Percentiles rank a stretch among this genome's conserved stretches.
Conservation (phyloP, 1,284 basidiomycete species). For the Pseudomicrostroma phylloplanum region DNA sequence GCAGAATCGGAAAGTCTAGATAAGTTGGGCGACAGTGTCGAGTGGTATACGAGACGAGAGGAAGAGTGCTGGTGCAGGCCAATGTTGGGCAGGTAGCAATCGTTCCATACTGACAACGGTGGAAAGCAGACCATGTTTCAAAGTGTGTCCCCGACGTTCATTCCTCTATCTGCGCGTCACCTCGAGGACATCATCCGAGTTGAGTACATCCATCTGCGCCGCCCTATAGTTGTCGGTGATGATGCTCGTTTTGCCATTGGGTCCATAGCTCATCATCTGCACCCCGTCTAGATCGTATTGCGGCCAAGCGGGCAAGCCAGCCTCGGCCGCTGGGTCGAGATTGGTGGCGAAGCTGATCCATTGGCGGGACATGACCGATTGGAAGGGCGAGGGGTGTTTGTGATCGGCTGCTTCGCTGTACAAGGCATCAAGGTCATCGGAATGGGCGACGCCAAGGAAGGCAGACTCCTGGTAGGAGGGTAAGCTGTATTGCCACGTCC, state of each 20-base stretch:
- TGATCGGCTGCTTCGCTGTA: background rate
- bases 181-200: background rate
- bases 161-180: background rate
- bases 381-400: background rate
- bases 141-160: no score
- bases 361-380: background rate
- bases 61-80: no score
- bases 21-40: no score
- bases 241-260: background rate
- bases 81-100: no score
- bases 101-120: no score
- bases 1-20: no score
- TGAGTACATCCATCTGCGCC: background rate
- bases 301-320: background rate
- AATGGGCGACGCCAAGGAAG: conserved; percentile 14
- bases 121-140: no score
- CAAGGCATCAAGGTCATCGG: conserved; percentile 9
- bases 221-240: background rate
- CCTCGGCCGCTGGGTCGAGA: background rate
- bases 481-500: conserved; percentile 9
- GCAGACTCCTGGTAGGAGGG: background rate
- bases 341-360: conserved; percentile 1
- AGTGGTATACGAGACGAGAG: no score
- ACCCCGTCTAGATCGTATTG: background rate
- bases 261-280: background rate